Conservation (phyloP, 257 asterid genomes). For the Penstemon davidsonii region DNA sequence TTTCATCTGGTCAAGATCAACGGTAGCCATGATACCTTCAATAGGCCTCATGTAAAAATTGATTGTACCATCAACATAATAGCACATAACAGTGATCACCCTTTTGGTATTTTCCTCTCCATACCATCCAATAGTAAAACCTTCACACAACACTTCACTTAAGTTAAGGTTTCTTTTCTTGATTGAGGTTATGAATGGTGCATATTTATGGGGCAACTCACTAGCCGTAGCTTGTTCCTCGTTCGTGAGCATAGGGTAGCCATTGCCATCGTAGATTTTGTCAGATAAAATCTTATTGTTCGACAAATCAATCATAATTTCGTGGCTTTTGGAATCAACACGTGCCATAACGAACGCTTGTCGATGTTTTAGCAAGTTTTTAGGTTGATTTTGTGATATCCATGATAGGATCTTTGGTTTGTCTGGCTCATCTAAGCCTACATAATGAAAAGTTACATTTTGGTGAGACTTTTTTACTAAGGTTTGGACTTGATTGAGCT, state of each 20-base stretch:
- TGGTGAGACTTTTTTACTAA: constrained; percentile 28
- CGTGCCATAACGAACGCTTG: constrained; percentile 52
- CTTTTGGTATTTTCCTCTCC: constrained; percentile 53
- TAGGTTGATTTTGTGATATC: constrained; percentile 10
- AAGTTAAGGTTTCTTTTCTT: constrained; percentile 52
- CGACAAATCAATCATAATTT: constrained; percentile 47
- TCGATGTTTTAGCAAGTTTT: constrained; percentile 25
- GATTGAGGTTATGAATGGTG: constrained; percentile 55
- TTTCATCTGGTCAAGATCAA: constrained; percentile 70
- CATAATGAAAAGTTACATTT: constrained; percentile 56
- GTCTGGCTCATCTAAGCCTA: constrained; percentile 65
- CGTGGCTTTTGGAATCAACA: constrained; percentile 34
- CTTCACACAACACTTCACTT: constrained; percentile 52
- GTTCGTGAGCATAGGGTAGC: constrained; percentile 47
- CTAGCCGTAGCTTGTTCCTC: constrained; percentile 48
- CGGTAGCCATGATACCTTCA: constrained; percentile 57
- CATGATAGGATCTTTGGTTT: constrained; percentile 41
- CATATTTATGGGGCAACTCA: constrained; percentile 34
- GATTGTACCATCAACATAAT: constrained; percentile 59
- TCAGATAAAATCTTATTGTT: constrained; percentile 33
- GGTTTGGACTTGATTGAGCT: constrained; percentile 47
- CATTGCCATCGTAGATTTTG: constrained; percentile 45
- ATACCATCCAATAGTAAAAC: constrained; percentile 59
- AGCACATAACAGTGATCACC: constrained; percentile 51
- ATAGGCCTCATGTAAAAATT: constrained; percentile 78